Conservation (phyloP, 2,329 filamentous ascomycete species). For the Aureobasidium sp. region DNA sequence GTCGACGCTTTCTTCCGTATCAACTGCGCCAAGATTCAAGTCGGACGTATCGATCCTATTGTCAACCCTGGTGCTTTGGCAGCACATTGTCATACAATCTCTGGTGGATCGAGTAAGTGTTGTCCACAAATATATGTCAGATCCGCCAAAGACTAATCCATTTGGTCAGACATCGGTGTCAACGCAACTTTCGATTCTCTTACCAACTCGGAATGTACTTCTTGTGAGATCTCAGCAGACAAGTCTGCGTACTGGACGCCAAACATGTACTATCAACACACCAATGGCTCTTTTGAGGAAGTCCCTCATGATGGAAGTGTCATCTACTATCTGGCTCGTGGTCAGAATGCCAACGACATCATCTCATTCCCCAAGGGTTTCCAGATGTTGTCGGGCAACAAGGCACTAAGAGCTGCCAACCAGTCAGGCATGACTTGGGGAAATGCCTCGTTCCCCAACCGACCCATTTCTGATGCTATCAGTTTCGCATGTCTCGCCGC, state of each 20-base stretch:
- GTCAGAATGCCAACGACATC: conserved; percentile 17
- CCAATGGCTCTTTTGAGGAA: conserved; percentile 28
- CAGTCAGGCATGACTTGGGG: conserved; percentile 27
- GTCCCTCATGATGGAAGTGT: conserved; percentile 22
- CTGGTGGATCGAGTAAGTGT: conserved; percentile 26
- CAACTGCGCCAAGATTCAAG: conserved; percentile 28
- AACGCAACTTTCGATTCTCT: conserved; percentile 19
- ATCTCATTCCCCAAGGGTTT: conserved; percentile 21
- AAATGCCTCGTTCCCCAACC: conserved; percentile 25
- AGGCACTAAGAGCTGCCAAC: conserved; percentile 26
- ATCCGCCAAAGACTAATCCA: neutral
- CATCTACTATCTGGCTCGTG: conserved; percentile 25
- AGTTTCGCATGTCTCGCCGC: conserved; percentile 23
- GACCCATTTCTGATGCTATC: conserved; percentile 27
- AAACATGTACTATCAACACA: conserved; percentile 28
- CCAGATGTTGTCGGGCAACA: conserved; percentile 26
- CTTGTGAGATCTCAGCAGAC: conserved; percentile 28
- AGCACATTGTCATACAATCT: conserved; percentile 28
- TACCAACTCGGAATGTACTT: conserved; percentile 19
- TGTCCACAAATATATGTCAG: neutral
- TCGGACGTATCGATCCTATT: conserved; percentile 30
- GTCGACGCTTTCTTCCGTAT: conserved; percentile 30
- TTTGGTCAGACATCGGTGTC: conserved; percentile 17
- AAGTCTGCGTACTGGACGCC: conserved; percentile 33
- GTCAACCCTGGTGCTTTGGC: conserved; percentile 26